Base-by-base conservation (phyloP, 1,139 yeast genomes). In the Kodamaea anthophila region DNA sequence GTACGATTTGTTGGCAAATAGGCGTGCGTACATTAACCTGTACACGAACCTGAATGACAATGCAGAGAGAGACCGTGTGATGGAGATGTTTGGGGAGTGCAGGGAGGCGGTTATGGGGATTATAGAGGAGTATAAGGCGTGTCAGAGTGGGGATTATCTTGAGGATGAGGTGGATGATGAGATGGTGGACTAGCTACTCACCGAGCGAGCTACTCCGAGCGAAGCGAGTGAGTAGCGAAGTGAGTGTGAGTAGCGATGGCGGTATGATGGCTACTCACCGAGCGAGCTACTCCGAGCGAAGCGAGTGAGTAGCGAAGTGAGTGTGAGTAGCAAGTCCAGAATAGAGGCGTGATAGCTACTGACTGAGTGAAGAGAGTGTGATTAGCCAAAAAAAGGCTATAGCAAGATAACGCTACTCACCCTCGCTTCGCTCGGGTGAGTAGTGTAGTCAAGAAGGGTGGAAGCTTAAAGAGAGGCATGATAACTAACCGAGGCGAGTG, bases 11-110 rank as follows among this genome's bases (percentile, higher is more conserved):
- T 68, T 91, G 29, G 85, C 84, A 42, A 75, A 76, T 34, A 68
- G 94, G 36, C 78, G 77, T 33, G 98, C 98, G 0, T 91, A 88
- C 49, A 60, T 91, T 37, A 91, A 84, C 39, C 82, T 80, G 33
- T 91, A 86, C 55, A 64, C 74, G 18, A 77, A 65, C 26, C 53
- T 65, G 23, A 71, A 71, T 28, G 77, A 77, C 46, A 37, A 46
- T 7, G 60, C 54, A 9, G 71, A 65, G 35, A 41, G 64, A 30
- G 44, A 43, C 13, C 43, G 60, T 18, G 83, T 83, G 4, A 62
- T 82, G 46, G 86, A 75, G 15, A 85, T 85, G 55, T 91, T 91
- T 48, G 73, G 70, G 32, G 94, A 84, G 34, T 77, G 95, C 29
- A 65, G 87, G 36, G 94, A 83, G 41, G 70, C 76, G 10, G 82